Conservation (phyloP, 2,329 filamentous ascomycete genomes). For the Talaromyces sp. region DNA sequence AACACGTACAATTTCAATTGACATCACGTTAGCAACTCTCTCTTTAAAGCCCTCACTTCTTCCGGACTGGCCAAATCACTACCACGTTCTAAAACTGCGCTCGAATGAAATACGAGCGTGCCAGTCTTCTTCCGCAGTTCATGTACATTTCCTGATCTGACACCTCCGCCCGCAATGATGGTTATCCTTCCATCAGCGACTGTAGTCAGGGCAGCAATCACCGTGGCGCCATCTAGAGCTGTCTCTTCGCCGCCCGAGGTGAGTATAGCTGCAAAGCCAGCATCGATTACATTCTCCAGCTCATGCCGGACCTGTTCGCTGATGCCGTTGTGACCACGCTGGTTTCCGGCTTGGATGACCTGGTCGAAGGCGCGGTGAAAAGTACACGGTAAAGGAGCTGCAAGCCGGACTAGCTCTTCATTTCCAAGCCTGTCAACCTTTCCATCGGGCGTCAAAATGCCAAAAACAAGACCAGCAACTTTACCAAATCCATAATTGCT, state of each 20-base stretch:
- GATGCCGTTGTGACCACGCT: not conserved
- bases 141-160: constrained; percentile 41
- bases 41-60: constrained; percentile 6
- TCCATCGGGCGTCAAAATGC: constrained; percentile 32
- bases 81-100: constrained; percentile 22
- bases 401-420: constrained; percentile 35
- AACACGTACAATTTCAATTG: not conserved
- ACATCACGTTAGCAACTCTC: not conserved
- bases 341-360: constrained; percentile 15
- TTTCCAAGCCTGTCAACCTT: constrained; percentile 39
- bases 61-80: not conserved
- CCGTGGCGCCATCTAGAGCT: constrained; percentile 29
- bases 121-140: constrained; percentile 24
- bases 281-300: constrained; percentile 31
- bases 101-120: constrained; percentile 39
- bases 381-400: constrained; percentile 42
- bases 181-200: constrained; percentile 18
- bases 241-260: constrained; percentile 41
- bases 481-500: constrained; percentile 8
- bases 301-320: not conserved
- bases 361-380: constrained; percentile 52
- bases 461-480: constrained; percentile 49
- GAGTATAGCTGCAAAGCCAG: constrained; percentile 44
- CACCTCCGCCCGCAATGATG: constrained; percentile 48
- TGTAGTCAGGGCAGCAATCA: constrained; percentile 23